Evolutionary conservation across 495 filamentous ascomycete genomes (phyloP), one percentile per base, ranked within the genome.

Genomic region (Cairneyella variabilis): DNA sequence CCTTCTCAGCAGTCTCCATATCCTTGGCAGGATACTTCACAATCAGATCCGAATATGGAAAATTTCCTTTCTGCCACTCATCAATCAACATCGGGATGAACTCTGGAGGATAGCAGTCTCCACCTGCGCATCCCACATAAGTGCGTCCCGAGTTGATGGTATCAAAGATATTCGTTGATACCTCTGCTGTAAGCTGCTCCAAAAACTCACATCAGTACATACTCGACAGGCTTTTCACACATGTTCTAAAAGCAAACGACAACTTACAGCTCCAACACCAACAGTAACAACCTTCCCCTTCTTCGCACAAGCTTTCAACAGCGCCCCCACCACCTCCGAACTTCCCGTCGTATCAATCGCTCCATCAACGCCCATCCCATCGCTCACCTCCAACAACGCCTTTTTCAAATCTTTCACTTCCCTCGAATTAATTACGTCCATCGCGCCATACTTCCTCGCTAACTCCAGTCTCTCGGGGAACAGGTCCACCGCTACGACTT

Each of bases 401-500:
- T 0, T 12, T n/a, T 40, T 48, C 3, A 58, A 21, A 21, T 59
- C 57, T 0, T 41, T 3, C 0, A 56, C 36, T 7, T 21, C 36
- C 17, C 51, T 60, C 3, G 69, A 51, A 37, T 66, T 71, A 26
- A 78, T 59, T 3, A 57, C 60, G 54, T 75, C 54, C 0, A 70
- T 71, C 4, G 76, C 75, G 12, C 76, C 76, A 1, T 78, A 54
- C 23, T 64, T 60, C 17, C 48, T 62, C 3, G 75, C 73, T 16
- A 75, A 23, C 23, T 64, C 63, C 9, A 80, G 58, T 26, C 71
- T 71, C 20, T 56, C 58, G 25, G 70, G 61, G 18, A 70, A 61
- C 22, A 75, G 62, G 49, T 77, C 75, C 2, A 76, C 69, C 0
- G 70, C 75, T n/a, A 76, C 64, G 20, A 76, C 44, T 10, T 40